phyloP scores from a whole-genome alignment of 495 filamentous ascomycete genomes.

The Immersiella caudata region DNA sequence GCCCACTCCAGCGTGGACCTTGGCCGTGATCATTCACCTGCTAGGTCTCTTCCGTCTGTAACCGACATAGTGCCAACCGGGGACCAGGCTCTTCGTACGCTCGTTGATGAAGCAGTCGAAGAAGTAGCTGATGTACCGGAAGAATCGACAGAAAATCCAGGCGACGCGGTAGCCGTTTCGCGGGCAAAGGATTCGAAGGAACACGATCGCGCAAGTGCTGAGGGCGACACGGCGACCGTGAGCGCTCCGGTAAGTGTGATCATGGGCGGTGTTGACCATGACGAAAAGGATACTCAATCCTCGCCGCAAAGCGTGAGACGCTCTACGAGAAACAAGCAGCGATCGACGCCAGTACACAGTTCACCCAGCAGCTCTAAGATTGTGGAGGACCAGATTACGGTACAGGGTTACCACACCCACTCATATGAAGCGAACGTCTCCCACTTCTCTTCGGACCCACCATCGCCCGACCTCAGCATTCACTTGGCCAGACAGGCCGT shows the following conservation, averaged over 20 bases:
- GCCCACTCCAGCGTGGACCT: too few species aligned
- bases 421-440: constrained; percentile 1
- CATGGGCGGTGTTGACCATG: neutral
- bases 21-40: too few species aligned
- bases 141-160: too few species aligned
- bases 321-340: neutral
- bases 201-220: neutral
- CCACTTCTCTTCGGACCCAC: neutral
- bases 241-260: neutral
- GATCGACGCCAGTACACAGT: neutral
- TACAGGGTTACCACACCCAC: constrained; percentile 4
- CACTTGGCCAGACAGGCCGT: constrained; percentile 41
- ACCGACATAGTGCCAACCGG: too few species aligned
- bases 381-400: constrained; percentile 24
- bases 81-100: too few species aligned
- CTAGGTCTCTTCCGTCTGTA: too few species aligned
- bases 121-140: too few species aligned
- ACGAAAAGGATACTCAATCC: neutral
- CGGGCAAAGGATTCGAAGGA: neutral
- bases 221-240: neutral
- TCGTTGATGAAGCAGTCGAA: too few species aligned
- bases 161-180: too few species aligned
- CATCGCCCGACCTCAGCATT: constrained; percentile 37
- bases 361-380: neutral
- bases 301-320: neutral